A percentile compares a stretch with the other conserved stretches of the same genome.
phyloP scores from a whole-genome alignment of 2,329 filamentous ascomycete species.

The Hirsutella thompsonii region DNA sequence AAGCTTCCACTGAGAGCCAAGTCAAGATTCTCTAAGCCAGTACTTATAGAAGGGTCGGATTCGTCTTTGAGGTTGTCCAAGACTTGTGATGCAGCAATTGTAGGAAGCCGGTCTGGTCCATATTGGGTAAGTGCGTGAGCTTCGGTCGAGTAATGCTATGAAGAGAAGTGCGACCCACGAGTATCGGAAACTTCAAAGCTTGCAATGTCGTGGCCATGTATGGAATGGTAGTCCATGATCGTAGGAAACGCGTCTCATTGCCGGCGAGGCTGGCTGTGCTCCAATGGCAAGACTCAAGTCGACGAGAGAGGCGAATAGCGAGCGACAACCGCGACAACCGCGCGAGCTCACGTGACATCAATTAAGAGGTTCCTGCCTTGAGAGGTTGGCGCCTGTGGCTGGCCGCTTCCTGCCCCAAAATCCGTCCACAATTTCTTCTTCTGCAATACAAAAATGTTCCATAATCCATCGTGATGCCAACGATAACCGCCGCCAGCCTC shows the following conservation, averaged over 20 bases:
- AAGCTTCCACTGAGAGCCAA: conserved; percentile 19
- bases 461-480: no score
- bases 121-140: no score
- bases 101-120: conserved; percentile 71
- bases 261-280: not conserved
- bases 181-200: conserved; percentile 44
- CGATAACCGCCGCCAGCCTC: no score
- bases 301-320: not conserved
- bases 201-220: conserved; percentile 47
- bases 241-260: not conserved
- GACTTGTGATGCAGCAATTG: conserved; percentile 62
- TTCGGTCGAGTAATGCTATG: no score
- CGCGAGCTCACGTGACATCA: conserved; percentile 6
- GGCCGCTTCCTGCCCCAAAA: no score
- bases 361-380: no score
- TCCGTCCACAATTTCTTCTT: no score
- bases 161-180: conserved; percentile 23
- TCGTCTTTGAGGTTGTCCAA: conserved; percentile 45
- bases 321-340: not conserved
- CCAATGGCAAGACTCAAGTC: not conserved
- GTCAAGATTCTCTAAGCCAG: conserved; percentile 42
- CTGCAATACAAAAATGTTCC: no score
- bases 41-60: conserved; percentile 38
- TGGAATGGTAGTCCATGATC: conserved; percentile 43
- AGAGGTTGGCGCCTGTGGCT: no score